These are phyloP conservation scores for Phytopythium chamaehyphon DNA, from an alignment of 352 stramenopile genomes.

Conservation along the genomic window DNA sequence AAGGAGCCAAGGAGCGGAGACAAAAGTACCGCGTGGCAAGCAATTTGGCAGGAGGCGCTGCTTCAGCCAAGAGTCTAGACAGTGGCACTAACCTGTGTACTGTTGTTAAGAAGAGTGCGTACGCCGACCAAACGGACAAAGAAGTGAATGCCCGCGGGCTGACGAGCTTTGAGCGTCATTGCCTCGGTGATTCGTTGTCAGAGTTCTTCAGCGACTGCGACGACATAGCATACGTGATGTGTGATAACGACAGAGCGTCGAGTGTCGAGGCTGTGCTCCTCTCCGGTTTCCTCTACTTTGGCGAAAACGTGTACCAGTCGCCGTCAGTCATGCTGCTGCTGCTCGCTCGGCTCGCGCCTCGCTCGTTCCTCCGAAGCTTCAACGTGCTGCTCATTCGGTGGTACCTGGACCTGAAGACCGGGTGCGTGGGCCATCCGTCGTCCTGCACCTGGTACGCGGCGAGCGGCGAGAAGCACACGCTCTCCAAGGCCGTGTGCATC, in stretches of 20 bases:
- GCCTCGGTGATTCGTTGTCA: conserved; percentile 12
- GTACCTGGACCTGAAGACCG: conserved; percentile 20
- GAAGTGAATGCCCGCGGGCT: neutral
- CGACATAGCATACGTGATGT: conserved; percentile 18
- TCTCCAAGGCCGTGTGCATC: conserved; percentile 12
- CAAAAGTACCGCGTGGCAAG: neutral
- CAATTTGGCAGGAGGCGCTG: neutral
- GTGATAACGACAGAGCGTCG: conserved; percentile 10
- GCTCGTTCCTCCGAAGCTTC: conserved; percentile 26
- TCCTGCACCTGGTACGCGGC: conserved; percentile 19
- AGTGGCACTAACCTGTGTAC: neutral
- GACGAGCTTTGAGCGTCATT: conserved; percentile 19
- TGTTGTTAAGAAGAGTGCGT: neutral
- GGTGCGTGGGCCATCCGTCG: conserved; percentile 9
- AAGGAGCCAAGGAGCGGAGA: neutral
- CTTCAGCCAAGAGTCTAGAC: neutral
- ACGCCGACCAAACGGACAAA: neutral
- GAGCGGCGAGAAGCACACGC: conserved; percentile 12
- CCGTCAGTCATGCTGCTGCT: conserved; percentile 25
- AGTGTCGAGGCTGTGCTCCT: conserved; percentile 12
- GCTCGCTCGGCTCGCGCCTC: conserved; percentile 21
- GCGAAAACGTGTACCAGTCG: conserved; percentile 24
- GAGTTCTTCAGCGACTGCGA: conserved; percentile 20
- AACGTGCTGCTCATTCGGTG: conserved; percentile 34
- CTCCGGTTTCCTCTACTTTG: conserved; percentile 25